These are phyloP conservation scores for Pleurotus platypus DNA, from an alignment of 768 basidiomycete genomes.

Conservation along the genomic window DNA sequence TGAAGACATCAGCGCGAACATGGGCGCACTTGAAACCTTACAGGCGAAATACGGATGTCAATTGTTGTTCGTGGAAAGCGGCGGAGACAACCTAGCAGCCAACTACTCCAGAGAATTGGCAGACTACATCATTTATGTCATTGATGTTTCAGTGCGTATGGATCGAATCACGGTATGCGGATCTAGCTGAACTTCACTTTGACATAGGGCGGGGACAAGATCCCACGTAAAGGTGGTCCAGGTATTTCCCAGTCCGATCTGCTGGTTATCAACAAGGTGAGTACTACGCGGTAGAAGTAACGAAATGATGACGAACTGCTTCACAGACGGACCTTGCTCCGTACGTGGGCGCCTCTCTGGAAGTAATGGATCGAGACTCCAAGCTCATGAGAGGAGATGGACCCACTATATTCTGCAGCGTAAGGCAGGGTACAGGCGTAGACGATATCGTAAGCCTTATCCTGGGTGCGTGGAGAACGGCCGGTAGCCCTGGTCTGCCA, in stretches of 20 bases:
- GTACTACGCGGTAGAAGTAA: not conserved
- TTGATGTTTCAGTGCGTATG: slow-evolving; percentile 70
- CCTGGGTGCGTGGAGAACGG: slow-evolving; percentile 83
- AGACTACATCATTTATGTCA: slow-evolving; percentile 95
- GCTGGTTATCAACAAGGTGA: slow-evolving; percentile 91
- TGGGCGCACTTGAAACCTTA: slow-evolving; percentile 91
- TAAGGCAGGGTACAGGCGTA: slow-evolving; percentile 75
- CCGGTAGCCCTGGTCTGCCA: slow-evolving; percentile 67
- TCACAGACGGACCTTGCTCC: slow-evolving; percentile 87
- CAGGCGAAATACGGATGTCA: slow-evolving; percentile 91
- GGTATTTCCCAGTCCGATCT: slow-evolving; percentile 97
- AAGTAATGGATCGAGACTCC: slow-evolving; percentile 92
- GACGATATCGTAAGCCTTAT: slow-evolving; percentile 80
- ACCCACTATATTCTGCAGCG: slow-evolving; percentile 87
- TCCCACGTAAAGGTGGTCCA: slow-evolving; percentile 96
- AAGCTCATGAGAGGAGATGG: slow-evolving; percentile 93
- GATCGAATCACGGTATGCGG: not conserved
- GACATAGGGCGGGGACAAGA: slow-evolving; percentile 90
- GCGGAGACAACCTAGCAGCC: slow-evolving; percentile 95
- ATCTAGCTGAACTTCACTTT: slow-evolving; percentile 2
- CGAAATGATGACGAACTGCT: not conserved
- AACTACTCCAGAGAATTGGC: slow-evolving; percentile 96
- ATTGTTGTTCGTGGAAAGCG: slow-evolving; percentile 91
- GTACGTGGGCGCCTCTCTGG: slow-evolving; percentile 87
- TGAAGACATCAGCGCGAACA: slow-evolving; percentile 96